phyloP scores from a whole-genome alignment of 179 eudicot species.

The Patellifolia procumbens region DNA sequence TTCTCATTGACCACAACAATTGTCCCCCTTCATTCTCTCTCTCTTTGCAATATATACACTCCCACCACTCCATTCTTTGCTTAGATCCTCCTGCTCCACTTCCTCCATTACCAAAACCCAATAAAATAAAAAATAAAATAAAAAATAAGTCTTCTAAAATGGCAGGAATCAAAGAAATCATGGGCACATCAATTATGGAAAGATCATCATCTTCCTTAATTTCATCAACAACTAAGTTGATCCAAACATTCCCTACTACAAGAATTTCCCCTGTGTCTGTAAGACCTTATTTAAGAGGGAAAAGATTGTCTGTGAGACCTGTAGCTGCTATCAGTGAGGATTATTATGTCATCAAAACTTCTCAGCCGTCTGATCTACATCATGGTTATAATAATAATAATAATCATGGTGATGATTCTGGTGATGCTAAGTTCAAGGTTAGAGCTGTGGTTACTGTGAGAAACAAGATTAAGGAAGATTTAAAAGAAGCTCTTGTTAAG shows the following conservation, averaged over 20 bases:
- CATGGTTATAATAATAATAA: too few species aligned
- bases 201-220: constrained; percentile 39
- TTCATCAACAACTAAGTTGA: constrained; percentile 34
- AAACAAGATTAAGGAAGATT: constrained; percentile 80
- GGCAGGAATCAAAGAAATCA: constrained; percentile 53
- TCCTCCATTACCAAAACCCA: neutral
- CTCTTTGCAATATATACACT: constrained; percentile 3
- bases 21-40: neutral
- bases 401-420: neutral
- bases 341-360: constrained; percentile 10
- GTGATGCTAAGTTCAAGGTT: constrained; percentile 53
- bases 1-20: constrained; percentile 24
- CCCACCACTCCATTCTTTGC: neutral
- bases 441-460: constrained; percentile 84
- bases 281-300: constrained; percentile 10
- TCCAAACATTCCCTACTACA: constrained; percentile 7
- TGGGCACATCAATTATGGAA: constrained; percentile 47
- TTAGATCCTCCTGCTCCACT: neutral
- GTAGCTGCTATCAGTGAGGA: constrained; percentile 58
- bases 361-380: constrained; percentile 23
- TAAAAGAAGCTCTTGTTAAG: constrained; percentile 59
- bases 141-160: constrained; percentile 19
- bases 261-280: constrained; percentile 17
- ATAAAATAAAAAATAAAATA: constrained; percentile 2
- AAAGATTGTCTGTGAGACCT: constrained; percentile 20